Evolutionary conservation across 139 green algal genomes (phyloP), one percentile per base, ranked within the genome.

Genomic region (Tetratostichococcus sp.): DNA sequence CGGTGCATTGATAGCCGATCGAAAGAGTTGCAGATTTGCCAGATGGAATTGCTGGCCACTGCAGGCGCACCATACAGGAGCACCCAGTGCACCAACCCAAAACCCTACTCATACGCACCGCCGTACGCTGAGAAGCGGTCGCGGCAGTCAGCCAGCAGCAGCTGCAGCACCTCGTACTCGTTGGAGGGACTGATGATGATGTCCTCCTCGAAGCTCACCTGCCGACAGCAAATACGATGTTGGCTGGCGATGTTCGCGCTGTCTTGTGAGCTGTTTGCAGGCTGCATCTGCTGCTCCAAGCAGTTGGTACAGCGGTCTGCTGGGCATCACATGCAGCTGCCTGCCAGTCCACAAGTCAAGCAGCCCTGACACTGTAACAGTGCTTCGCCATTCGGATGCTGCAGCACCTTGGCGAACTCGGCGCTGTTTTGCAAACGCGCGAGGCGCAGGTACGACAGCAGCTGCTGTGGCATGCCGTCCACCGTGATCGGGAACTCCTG

Each of bases 81-180:
- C n/a, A n/a, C n/a, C n/a, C n/a, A n/a, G n/a, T n/a, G n/a, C n/a
- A n/a, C n/a, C n/a, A n/a, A n/a, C n/a, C n/a, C n/a, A n/a, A n/a
- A n/a, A n/a, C n/a, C n/a, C n/a, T n/a, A n/a, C n/a, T n/a, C n/a
- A n/a, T n/a, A n/a, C 23, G 69, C 72, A 43, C 69, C 58, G 31
- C 76, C 67, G 77, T 95, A 97, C 1, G 69, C 77, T 6, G 82
- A 74, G 43, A 97, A 82, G 28, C 83, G 74, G 67, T 97, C 91
- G 0, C 92, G 82, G 71, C 88, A 91, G 67, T 99, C 95, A 6
- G 58, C 80, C 87, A 98, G 91, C 31, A 98, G 81, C 65, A 98
- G 78, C 84, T 97, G 90, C 74, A 98, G 86, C 66, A 96, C 84
- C 84, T 99, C 95, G 77, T 99, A 99, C 87, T 99, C 95, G 80